Percentiles rank a stretch among this genome's conserved stretches.
Evolutionary conservation across 148 eudicot species (phyloP).

Genomic region (Rhododendron henanense): DNA sequence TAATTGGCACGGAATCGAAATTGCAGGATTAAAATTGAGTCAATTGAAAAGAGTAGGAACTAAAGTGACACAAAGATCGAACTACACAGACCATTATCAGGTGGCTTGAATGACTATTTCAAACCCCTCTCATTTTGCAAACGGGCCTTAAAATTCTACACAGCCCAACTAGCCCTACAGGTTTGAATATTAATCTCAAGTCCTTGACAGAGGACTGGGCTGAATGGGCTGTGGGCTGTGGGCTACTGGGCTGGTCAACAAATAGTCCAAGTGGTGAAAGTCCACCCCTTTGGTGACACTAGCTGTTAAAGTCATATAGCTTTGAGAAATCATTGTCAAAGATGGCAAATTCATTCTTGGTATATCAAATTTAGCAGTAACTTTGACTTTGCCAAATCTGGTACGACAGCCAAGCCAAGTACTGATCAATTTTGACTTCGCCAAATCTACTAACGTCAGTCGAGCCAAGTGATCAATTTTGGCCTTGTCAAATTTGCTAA

Average conservation of each 20-base stretch:
- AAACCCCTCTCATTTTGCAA: not conserved
- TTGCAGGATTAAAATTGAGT: too few relatives aligned
- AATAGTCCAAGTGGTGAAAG: not conserved
- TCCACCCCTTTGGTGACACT: not conserved
- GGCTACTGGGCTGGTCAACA: not conserved
- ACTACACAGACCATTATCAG: not conserved
- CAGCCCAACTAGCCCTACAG: not conserved
- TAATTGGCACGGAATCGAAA: too few relatives aligned
- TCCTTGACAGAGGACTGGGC: not conserved
- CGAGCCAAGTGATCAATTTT: not conserved
- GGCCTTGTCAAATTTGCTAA: not conserved
- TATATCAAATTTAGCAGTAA: not conserved
- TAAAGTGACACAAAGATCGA: too few relatives aligned
- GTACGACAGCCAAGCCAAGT: not conserved
- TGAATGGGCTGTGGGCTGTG: not conserved
- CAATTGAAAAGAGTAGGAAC: too few relatives aligned
- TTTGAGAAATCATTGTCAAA: not conserved
- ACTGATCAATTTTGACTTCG: not conserved
- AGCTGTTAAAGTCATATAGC: not conserved
- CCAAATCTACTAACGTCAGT: not conserved
- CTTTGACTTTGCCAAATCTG: not conserved
- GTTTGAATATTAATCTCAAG: not conserved
- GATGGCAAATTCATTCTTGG: not conserved
- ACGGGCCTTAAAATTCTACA: not conserved
- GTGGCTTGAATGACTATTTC: not conserved